A percentile compares a stretch with the other conserved stretches of the same genome.
Evolutionary conservation across 2,329 filamentous ascomycete species (phyloP).

Genomic region (Diplocarpon rosae): DNA sequence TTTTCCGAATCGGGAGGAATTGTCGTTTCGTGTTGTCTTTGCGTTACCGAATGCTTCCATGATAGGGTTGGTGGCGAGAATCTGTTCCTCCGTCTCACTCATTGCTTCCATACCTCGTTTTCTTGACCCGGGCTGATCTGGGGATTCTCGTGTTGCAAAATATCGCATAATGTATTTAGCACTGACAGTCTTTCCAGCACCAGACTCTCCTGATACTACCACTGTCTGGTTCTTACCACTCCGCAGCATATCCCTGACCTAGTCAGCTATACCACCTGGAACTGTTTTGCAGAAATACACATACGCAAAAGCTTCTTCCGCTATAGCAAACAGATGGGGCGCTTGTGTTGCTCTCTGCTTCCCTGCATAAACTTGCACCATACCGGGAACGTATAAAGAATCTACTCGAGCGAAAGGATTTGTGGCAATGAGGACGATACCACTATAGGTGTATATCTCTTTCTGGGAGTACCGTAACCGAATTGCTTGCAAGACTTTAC

Average conservation of each 20-base stretch:
- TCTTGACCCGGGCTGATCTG: conserved; percentile 71
- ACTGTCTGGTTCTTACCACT: conserved; percentile 96
- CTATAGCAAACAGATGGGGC: conserved; percentile 96
- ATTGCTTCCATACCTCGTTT: conserved; percentile 71
- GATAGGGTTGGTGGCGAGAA: conserved; percentile 94
- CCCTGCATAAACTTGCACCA: conserved; percentile 99
- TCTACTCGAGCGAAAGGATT: conserved; percentile 97
- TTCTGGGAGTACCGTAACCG: conserved; percentile 94
- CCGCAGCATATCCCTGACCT: conserved; percentile 79
- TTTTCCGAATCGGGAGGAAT: conserved; percentile 97
- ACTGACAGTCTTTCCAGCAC: conserved; percentile 97
- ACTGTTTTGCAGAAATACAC: conserved; percentile 24
- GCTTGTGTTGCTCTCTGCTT: conserved; percentile 95
- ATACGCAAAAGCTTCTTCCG: conserved; percentile 95
- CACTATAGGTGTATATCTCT: conserved; percentile 99
- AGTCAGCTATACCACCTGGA: conserved; percentile 28
- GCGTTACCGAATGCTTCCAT: conserved; percentile 99
- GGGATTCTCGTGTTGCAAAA: conserved; percentile 93
- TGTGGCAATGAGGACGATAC: conserved; percentile 95
- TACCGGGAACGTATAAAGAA: conserved; percentile 94
- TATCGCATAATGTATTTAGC: conserved; percentile 99
- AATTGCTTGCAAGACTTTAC: conserved; percentile 85
- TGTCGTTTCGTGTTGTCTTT: conserved; percentile 99
- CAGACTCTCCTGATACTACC: conserved; percentile 97
- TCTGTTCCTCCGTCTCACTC: conserved; percentile 98